Evolutionary conservation across 495 filamentous ascomycete species (phyloP).

Genomic region (Aspergillus nidulans): DNA sequence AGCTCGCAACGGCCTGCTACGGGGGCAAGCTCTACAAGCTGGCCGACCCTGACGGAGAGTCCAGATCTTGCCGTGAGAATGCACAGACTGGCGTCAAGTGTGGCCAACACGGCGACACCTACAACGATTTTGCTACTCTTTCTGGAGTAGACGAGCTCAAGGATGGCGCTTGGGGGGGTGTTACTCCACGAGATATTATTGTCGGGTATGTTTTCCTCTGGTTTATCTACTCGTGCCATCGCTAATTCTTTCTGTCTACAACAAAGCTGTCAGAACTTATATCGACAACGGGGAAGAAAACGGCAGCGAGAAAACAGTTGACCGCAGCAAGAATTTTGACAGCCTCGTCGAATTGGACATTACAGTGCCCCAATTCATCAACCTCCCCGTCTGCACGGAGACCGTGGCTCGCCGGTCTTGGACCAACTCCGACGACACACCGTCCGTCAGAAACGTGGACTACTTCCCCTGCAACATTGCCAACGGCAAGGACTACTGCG

Average conservation of each 20-base stretch:
- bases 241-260: not conserved
- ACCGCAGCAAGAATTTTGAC: conserved; percentile 18
- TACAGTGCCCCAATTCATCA: conserved; percentile 25
- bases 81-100: not conserved
- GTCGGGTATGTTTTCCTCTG: not conserved
- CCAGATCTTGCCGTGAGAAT: not conserved
- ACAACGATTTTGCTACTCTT: not conserved
- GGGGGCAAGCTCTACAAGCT: conserved; percentile 28
- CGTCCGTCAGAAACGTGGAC: conserved; percentile 2
- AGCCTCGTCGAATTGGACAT: conserved; percentile 21
- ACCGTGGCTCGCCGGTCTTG: conserved; percentile 11
- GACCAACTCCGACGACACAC: conserved; percentile 10
- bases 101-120: not conserved
- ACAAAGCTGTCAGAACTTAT: conserved; percentile 23
- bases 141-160: not conserved
- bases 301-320: conserved; percentile 13
- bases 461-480: conserved; percentile 25
- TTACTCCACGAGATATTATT: not conserved
- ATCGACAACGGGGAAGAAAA: conserved; percentile 26
- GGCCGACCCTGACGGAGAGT: conserved; percentile 15
- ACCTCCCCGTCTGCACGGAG: conserved; percentile 29
- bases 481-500: conserved; percentile 19
- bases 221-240: not conserved
- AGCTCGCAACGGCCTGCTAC: conserved; percentile 19
- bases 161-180: not conserved